These are phyloP conservation scores for Kodamaea alishanica DNA, from an alignment of 1,139 yeast genomes.

Conservation along the genomic window DNA sequence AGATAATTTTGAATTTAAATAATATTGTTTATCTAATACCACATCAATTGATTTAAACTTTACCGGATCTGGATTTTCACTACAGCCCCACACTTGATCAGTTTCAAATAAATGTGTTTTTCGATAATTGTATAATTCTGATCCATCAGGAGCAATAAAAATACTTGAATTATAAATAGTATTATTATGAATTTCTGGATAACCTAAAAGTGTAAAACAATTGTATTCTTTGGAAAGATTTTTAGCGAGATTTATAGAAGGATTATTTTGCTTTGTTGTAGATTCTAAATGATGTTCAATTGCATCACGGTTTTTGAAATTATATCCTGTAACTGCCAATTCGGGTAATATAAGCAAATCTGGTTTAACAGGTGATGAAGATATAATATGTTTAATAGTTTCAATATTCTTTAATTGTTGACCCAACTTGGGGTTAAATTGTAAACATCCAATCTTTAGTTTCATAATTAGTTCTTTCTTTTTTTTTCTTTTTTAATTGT, in stretches of 20 bases:
- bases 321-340: constrained; percentile 82
- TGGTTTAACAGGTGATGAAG: constrained; percentile 13
- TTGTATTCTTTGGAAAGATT: constrained; percentile 45
- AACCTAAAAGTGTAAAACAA: constrained; percentile 78
- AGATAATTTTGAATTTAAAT: constrained; percentile 9
- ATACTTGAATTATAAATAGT: constrained; percentile 68
- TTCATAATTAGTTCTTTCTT: constrained; percentile 21
- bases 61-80: constrained; percentile 56
- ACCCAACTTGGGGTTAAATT: constrained; percentile 65
- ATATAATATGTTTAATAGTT: constrained; percentile 40
- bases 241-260: constrained; percentile 55
- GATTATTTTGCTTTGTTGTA: constrained; percentile 26
- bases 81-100: constrained; percentile 79
- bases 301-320: constrained; percentile 50
- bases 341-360: constrained; percentile 80
- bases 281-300: constrained; percentile 60
- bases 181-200: constrained; percentile 55
- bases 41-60: constrained; percentile 42
- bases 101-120: constrained; percentile 77
- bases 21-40: constrained; percentile 29
- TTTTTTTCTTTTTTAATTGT: too few relatives aligned
- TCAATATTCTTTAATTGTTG: constrained; percentile 51
- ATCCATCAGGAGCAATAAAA: constrained; percentile 58
- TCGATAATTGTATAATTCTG: constrained; percentile 62
- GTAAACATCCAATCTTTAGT: constrained; percentile 62